Evolutionary conservation across 164 flowering plant species (phyloP).

Genomic region (Pachysandra terminalis): DNA sequence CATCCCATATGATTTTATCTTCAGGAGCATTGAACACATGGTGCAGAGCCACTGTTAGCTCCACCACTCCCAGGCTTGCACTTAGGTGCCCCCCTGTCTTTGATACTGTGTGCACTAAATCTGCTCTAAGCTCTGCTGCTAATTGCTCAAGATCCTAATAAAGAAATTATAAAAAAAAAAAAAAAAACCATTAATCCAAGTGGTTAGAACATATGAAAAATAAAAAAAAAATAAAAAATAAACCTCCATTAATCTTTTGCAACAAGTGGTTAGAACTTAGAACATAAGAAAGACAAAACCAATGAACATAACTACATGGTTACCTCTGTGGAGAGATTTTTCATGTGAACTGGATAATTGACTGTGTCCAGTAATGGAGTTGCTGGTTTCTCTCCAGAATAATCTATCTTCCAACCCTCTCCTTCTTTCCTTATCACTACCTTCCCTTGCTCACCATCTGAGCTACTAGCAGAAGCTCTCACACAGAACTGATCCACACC

Average conservation of each 20-base stretch:
- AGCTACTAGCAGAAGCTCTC: conserved; percentile 37
- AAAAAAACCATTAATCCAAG: no score
- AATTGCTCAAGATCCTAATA: conserved; percentile 78
- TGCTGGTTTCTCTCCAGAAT: conserved; percentile 55
- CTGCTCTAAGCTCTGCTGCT: conserved; percentile 81
- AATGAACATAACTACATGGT: background rate
- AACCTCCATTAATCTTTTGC: no score
- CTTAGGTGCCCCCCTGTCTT: conserved; percentile 89
- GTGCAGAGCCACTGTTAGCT: conserved; percentile 79
- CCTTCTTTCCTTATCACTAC: conserved; percentile 32
- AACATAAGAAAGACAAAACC: no score
- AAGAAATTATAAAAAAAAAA: background rate
- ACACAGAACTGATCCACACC: conserved; percentile 40
- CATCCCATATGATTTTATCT: conserved; percentile 95
- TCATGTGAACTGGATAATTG: conserved; percentile 78
- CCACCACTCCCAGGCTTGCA: conserved; percentile 86
- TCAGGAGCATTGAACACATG: conserved; percentile 86
- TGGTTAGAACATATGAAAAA: no score
- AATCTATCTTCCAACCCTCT: conserved; percentile 55
- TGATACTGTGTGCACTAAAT: conserved; percentile 62
- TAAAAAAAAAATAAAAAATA: no score
- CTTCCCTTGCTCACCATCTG: conserved; percentile 40
- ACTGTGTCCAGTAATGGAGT: conserved; percentile 86
- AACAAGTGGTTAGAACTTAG: no score
- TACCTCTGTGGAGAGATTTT: conserved; percentile 69